A percentile compares a stretch with the other conserved stretches of the same genome.
Evolutionary conservation across 345 rosid genomes (phyloP).

Genomic region (Sisymbrium irio): DNA sequence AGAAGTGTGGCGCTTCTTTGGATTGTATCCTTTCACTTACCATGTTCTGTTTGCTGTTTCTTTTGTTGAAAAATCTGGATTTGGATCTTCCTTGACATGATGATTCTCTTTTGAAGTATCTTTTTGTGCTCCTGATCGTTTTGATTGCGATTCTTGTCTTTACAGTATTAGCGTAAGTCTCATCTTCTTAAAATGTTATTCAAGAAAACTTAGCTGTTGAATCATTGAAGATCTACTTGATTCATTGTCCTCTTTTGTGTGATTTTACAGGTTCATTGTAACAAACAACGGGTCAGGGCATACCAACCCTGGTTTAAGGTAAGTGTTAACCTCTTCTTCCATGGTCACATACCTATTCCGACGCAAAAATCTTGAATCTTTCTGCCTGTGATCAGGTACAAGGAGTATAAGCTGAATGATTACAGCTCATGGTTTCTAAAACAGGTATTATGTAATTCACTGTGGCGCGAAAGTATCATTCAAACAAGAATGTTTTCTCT

Average conservation of each 20-base stretch:
- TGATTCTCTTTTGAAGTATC: slow-evolving; percentile 55
- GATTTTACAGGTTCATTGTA: slow-evolving; percentile 67
- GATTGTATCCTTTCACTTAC: slow-evolving; percentile 84
- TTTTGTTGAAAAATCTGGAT: not conserved
- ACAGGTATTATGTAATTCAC: slow-evolving; percentile 39
- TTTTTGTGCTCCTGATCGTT: slow-evolving; percentile 58
- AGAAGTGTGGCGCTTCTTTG: slow-evolving; percentile 71
- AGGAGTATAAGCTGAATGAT: slow-evolving; percentile 91
- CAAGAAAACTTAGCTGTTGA: not conserved
- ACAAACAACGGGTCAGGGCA: slow-evolving; percentile 93
- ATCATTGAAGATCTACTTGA: not conserved
- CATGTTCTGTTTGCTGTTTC: slow-evolving; percentile 8
- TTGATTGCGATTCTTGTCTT: slow-evolving; percentile 80
- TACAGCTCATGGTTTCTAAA: slow-evolving; percentile 89
- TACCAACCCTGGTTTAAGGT: slow-evolving; percentile 67
- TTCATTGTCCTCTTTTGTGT: not conserved
- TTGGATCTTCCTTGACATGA: slow-evolving; percentile 49
- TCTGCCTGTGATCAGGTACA: slow-evolving; percentile 51
- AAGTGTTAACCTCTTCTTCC: slow-evolving; percentile 9
- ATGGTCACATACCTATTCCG: not conserved
- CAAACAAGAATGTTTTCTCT: not conserved
- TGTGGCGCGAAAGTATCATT: not conserved
- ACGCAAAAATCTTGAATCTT: slow-evolving; percentile 3
- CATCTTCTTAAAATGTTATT: not conserved
- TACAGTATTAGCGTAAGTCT: slow-evolving; percentile 93